Percentiles rank a stretch among this genome's conserved stretches.
Evolutionary conservation across 371 early-diverging fungal genomes (phyloP).

Genomic region (Cokeromyces recurvatus): DNA sequence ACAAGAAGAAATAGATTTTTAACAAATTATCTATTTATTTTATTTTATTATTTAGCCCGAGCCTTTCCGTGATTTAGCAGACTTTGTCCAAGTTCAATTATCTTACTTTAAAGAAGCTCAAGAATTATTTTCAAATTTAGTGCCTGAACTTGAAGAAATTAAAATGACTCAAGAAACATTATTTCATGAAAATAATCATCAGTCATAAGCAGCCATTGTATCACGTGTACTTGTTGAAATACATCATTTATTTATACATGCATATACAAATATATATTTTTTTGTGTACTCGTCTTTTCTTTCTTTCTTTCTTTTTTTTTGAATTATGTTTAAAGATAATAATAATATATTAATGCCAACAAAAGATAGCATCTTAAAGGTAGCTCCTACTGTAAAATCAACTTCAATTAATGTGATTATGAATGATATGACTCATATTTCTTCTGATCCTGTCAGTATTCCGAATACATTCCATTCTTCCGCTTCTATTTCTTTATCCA

Average conservation of each 20-base stretch:
- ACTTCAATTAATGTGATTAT: constrained; percentile 18
- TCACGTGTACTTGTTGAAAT: too few species aligned
- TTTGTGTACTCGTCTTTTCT: too few species aligned
- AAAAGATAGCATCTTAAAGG: too few species aligned
- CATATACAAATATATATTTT: too few species aligned
- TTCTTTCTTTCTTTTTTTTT: too few species aligned
- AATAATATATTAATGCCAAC: too few species aligned
- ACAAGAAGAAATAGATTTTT: neutral
- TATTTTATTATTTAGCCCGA: constrained; percentile 57
- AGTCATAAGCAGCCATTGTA: too few species aligned
- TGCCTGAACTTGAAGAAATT: constrained; percentile 91
- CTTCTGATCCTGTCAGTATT: neutral
- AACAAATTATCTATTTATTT: too few species aligned
- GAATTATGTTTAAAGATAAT: too few species aligned
- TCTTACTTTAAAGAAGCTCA: constrained; percentile 81
- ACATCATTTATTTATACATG: too few species aligned
- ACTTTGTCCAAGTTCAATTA: constrained; percentile 82
- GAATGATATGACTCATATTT: neutral
- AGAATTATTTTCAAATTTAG: constrained; percentile 70
- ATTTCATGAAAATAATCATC: too few species aligned
- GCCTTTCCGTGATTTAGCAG: constrained; percentile 76
- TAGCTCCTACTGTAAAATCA: constrained; percentile 15
- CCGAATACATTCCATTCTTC: too few species aligned
- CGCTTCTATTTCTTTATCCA: constrained; percentile 10
- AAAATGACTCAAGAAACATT: constrained; percentile 86